Base-by-base conservation (phyloP, 2,329 filamentous ascomycete genomes). In the Dactylellina cionopaga region DNA sequence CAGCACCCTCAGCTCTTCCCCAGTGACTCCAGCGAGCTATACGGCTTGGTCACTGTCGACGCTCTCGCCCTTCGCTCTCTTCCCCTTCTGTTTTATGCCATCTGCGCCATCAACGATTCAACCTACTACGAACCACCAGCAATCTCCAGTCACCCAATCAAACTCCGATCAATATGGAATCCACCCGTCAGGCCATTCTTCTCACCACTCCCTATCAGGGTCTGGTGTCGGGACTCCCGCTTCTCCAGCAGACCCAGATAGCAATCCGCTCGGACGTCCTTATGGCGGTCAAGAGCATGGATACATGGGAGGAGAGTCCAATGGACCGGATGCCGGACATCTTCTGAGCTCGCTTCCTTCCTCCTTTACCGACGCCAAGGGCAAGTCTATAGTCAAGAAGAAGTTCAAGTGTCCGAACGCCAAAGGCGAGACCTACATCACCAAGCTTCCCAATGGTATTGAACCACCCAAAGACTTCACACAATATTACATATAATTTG, bases 81-180 rank as follows among this genome's bases (percentile, higher is more conserved):
- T 54, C 15, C 44, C 68, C 46, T 47, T 60, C 59, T 65, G 68
- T 72, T 72, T 72, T 72, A 72, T 72, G 68, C 68, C 46, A 56
- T 72, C 68, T 72, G 68, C 59, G 59, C 59, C 59, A 15, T 65
- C 68, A 3, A 54, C 66, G 44, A 59, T 59, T 31, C 27, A 44
- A 3, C 39, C 35, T 24, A 65, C 35, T 46, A 3, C 54, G 3
- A 46, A 37, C 29, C 35, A 58, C n/a, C 51, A 55, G 47, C 25
- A 27, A 1, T 44, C 29, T 25, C 27, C 59, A 27, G 15, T 15
- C 10, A n/a, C 52, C 27, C 59, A 56, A 59, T 41, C 59, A 65
- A 46, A 24, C 59, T 37, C 59, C 43, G 22, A 55, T 35, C 59
- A 72, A 65, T 19, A 72, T 72, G 68, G 59, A 63, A 65, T 59